These are phyloP conservation scores for Apiotrichum laibachii DNA, from an alignment of 1,284 basidiomycete species.

Conservation along the genomic window DNA sequence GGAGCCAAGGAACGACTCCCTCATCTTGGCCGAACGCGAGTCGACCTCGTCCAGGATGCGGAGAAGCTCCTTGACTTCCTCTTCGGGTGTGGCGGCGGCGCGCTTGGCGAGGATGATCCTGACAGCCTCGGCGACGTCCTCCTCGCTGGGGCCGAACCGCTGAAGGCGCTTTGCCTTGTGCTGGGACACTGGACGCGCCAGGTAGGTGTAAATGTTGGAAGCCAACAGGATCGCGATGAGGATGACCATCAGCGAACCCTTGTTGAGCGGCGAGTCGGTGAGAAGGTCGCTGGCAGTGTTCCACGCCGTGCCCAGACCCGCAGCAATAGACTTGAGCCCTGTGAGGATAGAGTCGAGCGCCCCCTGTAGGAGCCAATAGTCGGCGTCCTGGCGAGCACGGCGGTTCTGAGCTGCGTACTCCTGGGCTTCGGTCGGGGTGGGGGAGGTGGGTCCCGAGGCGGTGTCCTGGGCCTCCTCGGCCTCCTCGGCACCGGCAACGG, in stretches of 20 bases:
- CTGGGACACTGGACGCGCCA: slow-evolving; percentile 25
- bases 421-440: slow-evolving; percentile 33
- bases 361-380: slow-evolving; percentile 69
- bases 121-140: slow-evolving; percentile 35
- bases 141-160: slow-evolving; percentile 21
- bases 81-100: slow-evolving; percentile 16
- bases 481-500: slow-evolving; percentile 66
- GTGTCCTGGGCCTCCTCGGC: slow-evolving; percentile 18
- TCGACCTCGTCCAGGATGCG: slow-evolving; percentile 38
- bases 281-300: slow-evolving; percentile 64
- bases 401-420: slow-evolving; percentile 41
- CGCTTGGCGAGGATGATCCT: slow-evolving; percentile 26
- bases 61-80: slow-evolving; percentile 34
- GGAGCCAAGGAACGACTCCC: not conserved
- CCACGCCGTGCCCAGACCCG: slow-evolving; percentile 61
- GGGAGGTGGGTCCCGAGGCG: not conserved
- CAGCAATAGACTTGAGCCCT: slow-evolving; percentile 66
- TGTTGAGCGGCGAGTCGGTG: slow-evolving; percentile 54
- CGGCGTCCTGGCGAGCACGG: slow-evolving; percentile 36
- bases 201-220: slow-evolving; percentile 60
- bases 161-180: slow-evolving; percentile 20
- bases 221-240: slow-evolving; percentile 68
- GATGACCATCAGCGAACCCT: slow-evolving; percentile 61
- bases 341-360: slow-evolving; percentile 73
- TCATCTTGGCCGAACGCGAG: slow-evolving; percentile 16